Evolutionary conservation across 306 rosid species (phyloP).

Genomic region (Vigna angularis): DNA sequence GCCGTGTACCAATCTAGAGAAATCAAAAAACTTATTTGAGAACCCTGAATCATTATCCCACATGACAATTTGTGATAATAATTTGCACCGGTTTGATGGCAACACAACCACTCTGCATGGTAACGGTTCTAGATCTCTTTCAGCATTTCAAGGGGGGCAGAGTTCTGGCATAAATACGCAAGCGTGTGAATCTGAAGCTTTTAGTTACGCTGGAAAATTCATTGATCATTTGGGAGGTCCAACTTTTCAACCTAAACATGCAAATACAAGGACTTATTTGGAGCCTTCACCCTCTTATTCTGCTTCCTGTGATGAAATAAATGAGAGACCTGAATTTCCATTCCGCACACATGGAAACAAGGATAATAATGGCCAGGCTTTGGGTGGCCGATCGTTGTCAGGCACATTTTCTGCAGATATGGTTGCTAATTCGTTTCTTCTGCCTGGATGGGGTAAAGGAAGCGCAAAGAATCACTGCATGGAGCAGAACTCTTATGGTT

Average conservation of each 20-base stretch:
- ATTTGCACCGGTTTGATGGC: slow-evolving; percentile 49
- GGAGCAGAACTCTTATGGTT: slow-evolving; percentile 58
- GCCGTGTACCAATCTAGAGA: slow-evolving; percentile 54
- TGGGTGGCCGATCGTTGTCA: slow-evolving; percentile 40
- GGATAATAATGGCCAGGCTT: slow-evolving; percentile 40
- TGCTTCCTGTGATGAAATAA: slow-evolving; percentile 49
- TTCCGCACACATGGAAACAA: slow-evolving; percentile 44
- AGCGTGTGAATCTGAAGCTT: slow-evolving; percentile 47
- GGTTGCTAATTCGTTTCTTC: slow-evolving; percentile 43
- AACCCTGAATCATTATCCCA: slow-evolving; percentile 43
- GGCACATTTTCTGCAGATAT: slow-evolving; percentile 43
- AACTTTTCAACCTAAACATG: slow-evolving; percentile 45
- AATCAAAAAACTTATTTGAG: slow-evolving; percentile 44
- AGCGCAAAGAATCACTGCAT: slow-evolving; percentile 44
- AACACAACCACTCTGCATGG: slow-evolving; percentile 33
- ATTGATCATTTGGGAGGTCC: slow-evolving; percentile 53
- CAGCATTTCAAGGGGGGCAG: slow-evolving; percentile 47
- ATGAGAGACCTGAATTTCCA: slow-evolving; percentile 45
- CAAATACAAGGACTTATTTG: slow-evolving; percentile 42
- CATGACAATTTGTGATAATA: slow-evolving; percentile 39
- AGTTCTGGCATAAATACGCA: slow-evolving; percentile 45
- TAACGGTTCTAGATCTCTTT: slow-evolving; percentile 47
- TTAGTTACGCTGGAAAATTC: slow-evolving; percentile 46
- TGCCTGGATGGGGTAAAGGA: slow-evolving; percentile 52
- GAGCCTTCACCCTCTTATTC: slow-evolving; percentile 56